Evolutionary conservation across 164 flowering plant genomes (phyloP).

Genomic region (Magnolia kwangsiensis): DNA sequence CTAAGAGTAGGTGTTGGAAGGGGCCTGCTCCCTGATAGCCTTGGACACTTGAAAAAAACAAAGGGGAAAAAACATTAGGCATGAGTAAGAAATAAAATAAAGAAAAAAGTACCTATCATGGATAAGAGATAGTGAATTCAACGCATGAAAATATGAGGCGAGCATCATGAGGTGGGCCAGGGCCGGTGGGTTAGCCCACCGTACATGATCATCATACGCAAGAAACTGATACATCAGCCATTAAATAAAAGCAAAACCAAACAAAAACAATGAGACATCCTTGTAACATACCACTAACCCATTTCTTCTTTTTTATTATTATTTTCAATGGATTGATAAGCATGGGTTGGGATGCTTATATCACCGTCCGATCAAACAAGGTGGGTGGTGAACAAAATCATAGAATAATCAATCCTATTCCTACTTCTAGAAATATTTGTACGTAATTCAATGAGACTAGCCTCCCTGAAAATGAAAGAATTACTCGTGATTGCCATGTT

Average conservation of each 20-base stretch:
- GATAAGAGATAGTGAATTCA: background rate
- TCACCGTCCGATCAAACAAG: background rate
- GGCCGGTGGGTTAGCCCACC: constrained; percentile 2
- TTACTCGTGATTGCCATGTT: background rate
- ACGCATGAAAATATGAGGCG: constrained; percentile 2
- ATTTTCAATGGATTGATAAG: background rate
- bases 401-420: background rate
- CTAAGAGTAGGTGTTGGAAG: constrained; percentile 10
- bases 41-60: background rate
- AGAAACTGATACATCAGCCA: background rate
- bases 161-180: constrained; percentile 2
- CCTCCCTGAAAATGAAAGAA: background rate
- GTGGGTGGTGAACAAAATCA: background rate
- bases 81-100: background rate
- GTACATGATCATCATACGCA: background rate
- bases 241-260: background rate
- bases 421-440: background rate
- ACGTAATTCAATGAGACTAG: background rate
- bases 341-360: too few relatives aligned
- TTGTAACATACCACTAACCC: background rate
- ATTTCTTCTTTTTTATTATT: background rate
- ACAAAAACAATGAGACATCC: background rate
- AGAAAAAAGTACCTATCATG: background rate
- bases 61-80: background rate
- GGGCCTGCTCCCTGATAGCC: background rate